Evolutionary conservation across 2,329 filamentous ascomycete species (phyloP).

Genomic region (Atkinsonella hypoxylon): DNA sequence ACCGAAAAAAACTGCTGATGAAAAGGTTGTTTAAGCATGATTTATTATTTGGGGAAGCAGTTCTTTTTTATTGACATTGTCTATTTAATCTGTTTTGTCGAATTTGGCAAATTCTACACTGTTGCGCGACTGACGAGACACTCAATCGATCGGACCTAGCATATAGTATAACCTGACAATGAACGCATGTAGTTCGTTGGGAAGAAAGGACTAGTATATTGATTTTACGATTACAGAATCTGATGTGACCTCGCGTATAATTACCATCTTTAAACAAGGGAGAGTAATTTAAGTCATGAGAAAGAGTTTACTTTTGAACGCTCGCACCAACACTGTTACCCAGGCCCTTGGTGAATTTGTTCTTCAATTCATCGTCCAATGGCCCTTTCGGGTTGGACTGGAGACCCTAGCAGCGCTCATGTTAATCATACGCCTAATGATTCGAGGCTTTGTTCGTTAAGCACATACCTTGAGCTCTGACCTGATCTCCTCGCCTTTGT

Average conservation of each 20-base stretch:
- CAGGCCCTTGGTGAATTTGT: slow-evolving; percentile 45
- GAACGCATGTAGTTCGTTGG: neutral
- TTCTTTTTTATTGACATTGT: neutral
- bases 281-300: neutral
- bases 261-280: too few species aligned
- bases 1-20: slow-evolving; percentile 13
- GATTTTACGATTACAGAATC: too few species aligned
- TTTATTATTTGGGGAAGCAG: neutral
- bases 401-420: slow-evolving; percentile 28
- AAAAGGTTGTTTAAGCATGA: slow-evolving; percentile 12
- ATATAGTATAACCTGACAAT: neutral
- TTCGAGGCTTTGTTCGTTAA: neutral
- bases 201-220: too few species aligned
- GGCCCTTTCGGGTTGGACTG: slow-evolving; percentile 54
- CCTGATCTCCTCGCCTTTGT: slow-evolving; percentile 41
- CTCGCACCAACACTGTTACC: slow-evolving; percentile 6
- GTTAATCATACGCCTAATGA: neutral
- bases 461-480: slow-evolving; percentile 35
- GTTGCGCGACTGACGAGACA: neutral
- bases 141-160: neutral
- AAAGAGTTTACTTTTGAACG: slow-evolving; percentile 1
- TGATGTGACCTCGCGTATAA: too few species aligned
- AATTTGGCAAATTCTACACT: neutral
- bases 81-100: neutral
- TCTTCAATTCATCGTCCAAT: slow-evolving; percentile 47